Evolutionary conservation across 2,329 filamentous ascomycete species (phyloP).

Genomic region (Sordariomycetes sp.): DNA sequence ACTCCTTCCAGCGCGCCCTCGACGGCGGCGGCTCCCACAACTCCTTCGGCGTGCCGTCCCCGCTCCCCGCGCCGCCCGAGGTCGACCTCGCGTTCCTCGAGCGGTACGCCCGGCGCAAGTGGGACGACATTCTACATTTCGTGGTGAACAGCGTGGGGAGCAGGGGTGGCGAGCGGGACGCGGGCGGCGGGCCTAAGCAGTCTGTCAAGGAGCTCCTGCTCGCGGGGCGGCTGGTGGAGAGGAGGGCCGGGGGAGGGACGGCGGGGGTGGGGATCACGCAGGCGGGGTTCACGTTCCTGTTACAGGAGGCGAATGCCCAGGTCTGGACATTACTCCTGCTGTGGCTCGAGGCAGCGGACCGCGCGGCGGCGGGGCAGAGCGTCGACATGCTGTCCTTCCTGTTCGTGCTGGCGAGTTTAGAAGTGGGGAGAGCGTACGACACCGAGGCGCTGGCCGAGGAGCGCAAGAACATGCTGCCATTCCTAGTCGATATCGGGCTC

Average conservation of each 20-base stretch:
- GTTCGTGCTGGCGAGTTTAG: constrained; percentile 86
- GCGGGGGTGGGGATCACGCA: constrained; percentile 69
- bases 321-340: constrained; percentile 92
- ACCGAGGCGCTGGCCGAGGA: constrained; percentile 70
- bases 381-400: constrained; percentile 94
- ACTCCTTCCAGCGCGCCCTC: constrained; percentile 72
- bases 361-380: constrained; percentile 49
- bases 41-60: constrained; percentile 81
- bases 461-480: constrained; percentile 78
- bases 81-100: constrained; percentile 67
- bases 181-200: constrained; percentile 46
- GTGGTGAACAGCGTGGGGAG: constrained; percentile 68
- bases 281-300: constrained; percentile 82
- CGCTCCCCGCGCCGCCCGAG: constrained; percentile 43
- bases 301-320: constrained; percentile 92
- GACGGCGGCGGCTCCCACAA: constrained; percentile 76
- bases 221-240: constrained; percentile 67
- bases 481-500: constrained; percentile 84
- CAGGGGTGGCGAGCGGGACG: constrained; percentile 28
- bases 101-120: constrained; percentile 72
- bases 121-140: constrained; percentile 93
- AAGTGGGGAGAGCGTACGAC: constrained; percentile 83
- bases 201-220: constrained; percentile 78
- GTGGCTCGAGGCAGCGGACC: constrained; percentile 75
- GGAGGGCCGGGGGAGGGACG: constrained; percentile 24